These are phyloP conservation scores for Penicillium sp. DNA, from an alignment of 2,329 filamentous ascomycete species.

Conservation along the genomic window DNA sequence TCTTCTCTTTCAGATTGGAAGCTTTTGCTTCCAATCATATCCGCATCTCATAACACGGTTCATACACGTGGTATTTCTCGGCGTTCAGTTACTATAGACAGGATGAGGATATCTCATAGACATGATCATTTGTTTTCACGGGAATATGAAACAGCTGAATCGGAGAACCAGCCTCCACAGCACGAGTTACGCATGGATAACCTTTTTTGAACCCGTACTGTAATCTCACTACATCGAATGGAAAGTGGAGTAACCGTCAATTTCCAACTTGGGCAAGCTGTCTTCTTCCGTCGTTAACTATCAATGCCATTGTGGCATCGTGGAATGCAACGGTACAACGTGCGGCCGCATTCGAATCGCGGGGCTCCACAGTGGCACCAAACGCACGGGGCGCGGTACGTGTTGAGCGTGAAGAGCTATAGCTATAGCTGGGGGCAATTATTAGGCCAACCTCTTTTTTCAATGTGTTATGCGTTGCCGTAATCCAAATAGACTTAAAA, in stretches of 20 bases:
- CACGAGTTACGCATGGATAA: slow-evolving; percentile 17
- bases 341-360: not conserved
- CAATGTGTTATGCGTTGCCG: not conserved
- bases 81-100: slow-evolving; percentile 17
- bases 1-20: not conserved
- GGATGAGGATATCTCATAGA: slow-evolving; percentile 12
- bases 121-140: slow-evolving; percentile 12
- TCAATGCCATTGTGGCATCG: not conserved
- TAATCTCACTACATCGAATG: not conserved
- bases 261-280: not conserved
- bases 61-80: slow-evolving; percentile 3
- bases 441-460: not conserved
- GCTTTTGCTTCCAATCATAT: not conserved
- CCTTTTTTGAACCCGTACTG: slow-evolving; percentile 6
- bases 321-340: not conserved
- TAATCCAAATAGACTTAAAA: not conserved
- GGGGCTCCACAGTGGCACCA: not conserved
- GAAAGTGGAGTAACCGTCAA: not conserved
- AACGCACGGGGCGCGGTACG: not conserved
- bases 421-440: not conserved
- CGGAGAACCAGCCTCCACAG: slow-evolving; percentile 10
- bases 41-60: not conserved
- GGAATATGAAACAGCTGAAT: slow-evolving; percentile 9
- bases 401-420: not conserved
- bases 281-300: not conserved